Evolutionary conservation across 352 stramenopile genomes (phyloP), one percentile per base, ranked within the genome.

Genomic region (Globisporangium echinulatum): DNA sequence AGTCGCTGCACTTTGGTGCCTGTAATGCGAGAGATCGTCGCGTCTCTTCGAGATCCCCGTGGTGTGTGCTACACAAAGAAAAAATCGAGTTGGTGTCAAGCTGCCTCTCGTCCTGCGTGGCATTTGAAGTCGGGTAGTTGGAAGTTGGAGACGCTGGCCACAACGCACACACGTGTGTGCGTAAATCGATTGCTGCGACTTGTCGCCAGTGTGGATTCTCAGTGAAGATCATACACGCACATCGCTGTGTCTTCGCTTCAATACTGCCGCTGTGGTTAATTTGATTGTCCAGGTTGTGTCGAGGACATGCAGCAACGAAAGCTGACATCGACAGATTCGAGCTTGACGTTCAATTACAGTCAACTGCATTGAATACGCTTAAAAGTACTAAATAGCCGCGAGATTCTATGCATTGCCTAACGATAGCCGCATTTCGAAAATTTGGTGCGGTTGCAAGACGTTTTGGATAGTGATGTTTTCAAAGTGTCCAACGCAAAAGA

Each of bases 401-500:
- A 36, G 19, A 37, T 33, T 5, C 15, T 33, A 0, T 33, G 11
- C 8, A 37, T 50, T 13, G 5, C 8, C 7, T 5, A 4, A 5
- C 6, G 6, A 50, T 10, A 33, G 46, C 17, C 9, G 25, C 46
- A 17, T 8, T 50, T 50, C 46, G 46, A 50, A 50, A 50, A 36
- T 36, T 50, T 50, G 13, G 46, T 48, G 2, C 2, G 4, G 5
- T 33, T 33, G 46, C 19, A 13, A 9, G 11, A 15, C 11, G 11
- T 3, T 48, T 11, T 48, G 5, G 15, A 17, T 50, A 50, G 46
- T 50, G 46, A 50, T 17, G 46, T 50, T 50, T 50, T 14, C 46
- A 6, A 50, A n/a, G 43, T 59, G 54, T 59, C 54, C 54, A 59
- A 59, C 54, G 43, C 54, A 36, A 59, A 58, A 59, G 54, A 59